A percentile compares a stretch with the other conserved stretches of the same genome.
phyloP scores from a whole-genome alignment of 257 asterid species.

The Plantago ovata region DNA sequence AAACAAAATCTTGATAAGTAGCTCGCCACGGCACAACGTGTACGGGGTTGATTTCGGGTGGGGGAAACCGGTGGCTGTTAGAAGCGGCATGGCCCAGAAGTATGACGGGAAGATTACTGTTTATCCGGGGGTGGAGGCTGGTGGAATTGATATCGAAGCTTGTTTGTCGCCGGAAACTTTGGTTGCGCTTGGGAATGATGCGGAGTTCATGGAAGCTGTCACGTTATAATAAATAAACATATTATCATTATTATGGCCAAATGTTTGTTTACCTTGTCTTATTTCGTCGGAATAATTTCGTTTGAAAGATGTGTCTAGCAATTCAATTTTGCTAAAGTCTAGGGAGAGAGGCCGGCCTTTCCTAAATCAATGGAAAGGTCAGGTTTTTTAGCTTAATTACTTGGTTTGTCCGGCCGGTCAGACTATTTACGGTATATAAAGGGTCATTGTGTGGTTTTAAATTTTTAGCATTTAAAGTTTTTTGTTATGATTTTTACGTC shows the following conservation, averaged over 20 bases:
- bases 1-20: constrained; percentile 19
- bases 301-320: too few species aligned
- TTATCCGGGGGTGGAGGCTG: constrained; percentile 29
- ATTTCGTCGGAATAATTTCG: too few species aligned
- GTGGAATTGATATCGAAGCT: constrained; percentile 43
- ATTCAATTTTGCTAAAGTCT: too few species aligned
- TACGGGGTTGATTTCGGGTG: constrained; percentile 48
- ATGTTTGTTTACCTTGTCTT: background rate
- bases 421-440: too few species aligned
- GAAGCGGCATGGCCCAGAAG: constrained; percentile 36
- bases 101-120: constrained; percentile 39
- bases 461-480: too few species aligned
- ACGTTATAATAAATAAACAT: background rate
- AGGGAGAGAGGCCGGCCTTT: too few species aligned
- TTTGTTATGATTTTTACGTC: too few species aligned
- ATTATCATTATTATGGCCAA: background rate
- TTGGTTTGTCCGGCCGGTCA: too few species aligned
- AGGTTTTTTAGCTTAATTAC: too few species aligned
- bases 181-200: constrained; percentile 29
- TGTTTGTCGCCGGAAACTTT: constrained; percentile 32
- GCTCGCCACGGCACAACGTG: constrained; percentile 50
- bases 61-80: constrained; percentile 44
- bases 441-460: too few species aligned
- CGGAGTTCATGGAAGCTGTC: constrained; percentile 34
- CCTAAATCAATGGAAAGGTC: too few species aligned